Evolutionary conservation across 305 asterid genomes (phyloP), one percentile per base, ranked within the genome.

Genomic region (Fraxinus latifolia): DNA sequence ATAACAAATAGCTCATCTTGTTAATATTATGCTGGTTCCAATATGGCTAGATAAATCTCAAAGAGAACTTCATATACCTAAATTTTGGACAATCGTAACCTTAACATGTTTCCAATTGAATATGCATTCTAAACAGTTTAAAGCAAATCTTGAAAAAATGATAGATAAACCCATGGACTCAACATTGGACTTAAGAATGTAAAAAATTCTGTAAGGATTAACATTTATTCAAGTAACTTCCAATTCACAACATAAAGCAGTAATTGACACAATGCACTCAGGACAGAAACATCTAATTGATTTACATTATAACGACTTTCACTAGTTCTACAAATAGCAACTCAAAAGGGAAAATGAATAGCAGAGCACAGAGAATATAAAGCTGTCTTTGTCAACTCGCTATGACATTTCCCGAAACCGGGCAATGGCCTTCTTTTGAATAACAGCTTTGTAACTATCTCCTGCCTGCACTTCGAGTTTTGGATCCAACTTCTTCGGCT

Each of bases 371-470:
- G 76, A 71, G 9, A 71, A 71, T 29, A 67, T 55, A 29, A n/a
- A 70, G 44, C 27, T 31, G 44, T 77, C 37, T 23, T 3, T 33
- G 42, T 31, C 33, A 31, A 39, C 76, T 82, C 87, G 83, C 80
- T 79, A 93, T 0, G 98, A 93, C 98, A 96, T 96, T 81, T 96
- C 99, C 14, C 97, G 92, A 86, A 96, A 96, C 70, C 98, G 91
- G 55, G 98, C 98, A 78, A 96, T 94, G 31, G 99, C 99, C 88
- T 94, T 96, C 91, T 96, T 96, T 84, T 96, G 99, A 81, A 96
- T 94, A 80, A 96, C 95, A 19, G 97, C 95, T 91, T 85, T 92
- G 90, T 96, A 96, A 91, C 98, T 96, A 84, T 96, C 99, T 72
- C 99, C 99, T 0, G 98, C 93, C 87, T 93, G 99, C 83, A 93